Base-by-base conservation (phyloP, 2,329 filamentous ascomycete species). In the Coniosporium uncinatum region DNA sequence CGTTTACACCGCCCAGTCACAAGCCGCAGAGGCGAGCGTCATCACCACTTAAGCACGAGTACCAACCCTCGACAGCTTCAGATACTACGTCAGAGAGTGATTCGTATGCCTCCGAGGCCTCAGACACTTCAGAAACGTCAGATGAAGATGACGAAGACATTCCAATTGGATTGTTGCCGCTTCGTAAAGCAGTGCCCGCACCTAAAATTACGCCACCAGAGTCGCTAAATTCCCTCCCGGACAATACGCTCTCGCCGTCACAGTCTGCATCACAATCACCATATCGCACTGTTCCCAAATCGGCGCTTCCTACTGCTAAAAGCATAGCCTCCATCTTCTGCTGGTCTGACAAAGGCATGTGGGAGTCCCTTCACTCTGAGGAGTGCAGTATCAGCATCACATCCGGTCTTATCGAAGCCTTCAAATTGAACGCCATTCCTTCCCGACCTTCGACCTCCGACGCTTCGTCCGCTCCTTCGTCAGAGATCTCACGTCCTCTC, bases 21-120 rank as follows among this genome's bases (percentile, higher is more conserved):
- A 50, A 59, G 59, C 48, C 72, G 60, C 60, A 83, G 55, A 79
- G 90, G 35, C 80, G 89, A 16, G 85, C 81, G 2, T 97, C 93
- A 0, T 98, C 93, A 2, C 93, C 93, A 1, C 71, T 98, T 38
- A 98, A 98, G 67, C 91, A 97, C 57, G 91, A 98, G 64, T 98
- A 96, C 54, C 83, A 90, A 47, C 91, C 91, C 14, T 97, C 93
- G 14, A 81, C 79, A 5, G 79, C 78, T 36, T 82, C 80, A 0
- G 76, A 78, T 33, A 79, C 79, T 11, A n/a, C n/a, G 5, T 74
- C 73, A 6, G 74, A 40, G 19, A 16, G 16, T 8, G 35, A 27
- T 5, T 20, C 39, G 16, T 31, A 70, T 2, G 72, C 78, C 41
- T 81, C 75, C 36, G 76, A 79, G 37, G 66, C 70, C 33, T 76